Base-by-base conservation (phyloP, 768 basidiomycete genomes). In the Tylopilus felleus region DNA sequence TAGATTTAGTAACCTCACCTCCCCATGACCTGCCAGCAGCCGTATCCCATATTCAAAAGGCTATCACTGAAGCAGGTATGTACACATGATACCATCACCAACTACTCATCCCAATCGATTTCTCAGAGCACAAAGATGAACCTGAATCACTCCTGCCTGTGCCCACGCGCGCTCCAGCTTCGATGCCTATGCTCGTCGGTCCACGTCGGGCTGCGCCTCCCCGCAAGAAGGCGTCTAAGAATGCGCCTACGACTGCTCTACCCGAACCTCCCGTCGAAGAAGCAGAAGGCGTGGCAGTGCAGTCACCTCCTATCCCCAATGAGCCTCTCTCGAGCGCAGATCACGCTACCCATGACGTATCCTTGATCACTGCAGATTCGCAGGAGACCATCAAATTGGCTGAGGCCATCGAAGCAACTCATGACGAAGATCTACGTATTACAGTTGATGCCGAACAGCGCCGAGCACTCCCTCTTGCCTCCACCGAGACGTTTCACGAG, bases 201-300 rank as follows among this genome's bases (percentile, higher is more conserved):
- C 90, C 90, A 40, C 82, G 86, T 41, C 80, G 90, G 5, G 79
- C 88, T 23, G 90, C 78, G 4, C 89, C 88, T 45, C 90, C 91
- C 9, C 76, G 90, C 39, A 84, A 78, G 71, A 87, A 88, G 63
- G 64, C 76, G 6, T 73, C 73, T 44, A 86, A 82, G 66, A 77
- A 81, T 1, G 72, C 75, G n/a, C 70, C 77, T 12, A 70, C 77
- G 2, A 12, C 51, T 21, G 52, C 58, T 19, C 58, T 68, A 36
- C 52, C 69, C 4, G 65, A 71, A 36, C 69, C 60, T 39, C 69
- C 73, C 10, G 33, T 55, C 0, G 59, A 64, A 16, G 59, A 60
- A 22, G 55, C 47, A 23, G 59, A 54, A 19, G 17, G 8, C 17
- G 53, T 46, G 41, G 19, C 33, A 12, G 28, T 21, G 10, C 56